phyloP scores from a whole-genome alignment of 768 basidiomycete species.

The Boletus vinaceobasis region DNA sequence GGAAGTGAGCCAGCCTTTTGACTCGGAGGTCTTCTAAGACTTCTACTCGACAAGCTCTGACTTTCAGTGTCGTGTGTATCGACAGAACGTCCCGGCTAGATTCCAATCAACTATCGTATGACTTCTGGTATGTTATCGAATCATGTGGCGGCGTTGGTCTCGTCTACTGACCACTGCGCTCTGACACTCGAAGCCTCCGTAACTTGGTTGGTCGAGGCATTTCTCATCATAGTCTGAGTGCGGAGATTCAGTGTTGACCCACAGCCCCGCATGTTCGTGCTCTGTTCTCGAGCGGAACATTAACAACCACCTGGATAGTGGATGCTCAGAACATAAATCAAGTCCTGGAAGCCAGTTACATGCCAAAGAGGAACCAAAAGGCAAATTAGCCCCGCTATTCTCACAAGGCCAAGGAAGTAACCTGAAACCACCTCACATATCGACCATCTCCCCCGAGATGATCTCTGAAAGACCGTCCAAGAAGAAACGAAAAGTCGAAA shows the following conservation, averaged over 20 bases:
- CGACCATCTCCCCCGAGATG: constrained; percentile 9
- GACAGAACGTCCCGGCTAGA: neutral
- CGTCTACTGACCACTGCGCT: neutral
- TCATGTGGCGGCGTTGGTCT: neutral
- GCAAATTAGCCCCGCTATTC: constrained; percentile 44
- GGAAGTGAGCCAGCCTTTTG: neutral
- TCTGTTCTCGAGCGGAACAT: constrained; percentile 41
- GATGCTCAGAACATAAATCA: constrained; percentile 32
- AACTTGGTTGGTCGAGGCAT: constrained; percentile 23
- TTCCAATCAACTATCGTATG: constrained; percentile 1
- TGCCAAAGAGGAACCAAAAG: constrained; percentile 15
- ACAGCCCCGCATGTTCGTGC: constrained; percentile 49
- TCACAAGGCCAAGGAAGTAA: constrained; percentile 17
- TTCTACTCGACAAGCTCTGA: neutral
- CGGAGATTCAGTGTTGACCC: neutral
- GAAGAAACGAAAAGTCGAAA: constrained; percentile 31
- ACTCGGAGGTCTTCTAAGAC: neutral
- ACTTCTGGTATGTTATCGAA: constrained; percentile 12
- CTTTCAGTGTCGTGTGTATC: neutral
- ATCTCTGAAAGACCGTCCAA: constrained; percentile 12
- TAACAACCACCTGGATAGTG: constrained; percentile 51
- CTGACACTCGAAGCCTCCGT: constrained; percentile 7
- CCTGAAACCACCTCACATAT: constrained; percentile 7
- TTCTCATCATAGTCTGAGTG: neutral
- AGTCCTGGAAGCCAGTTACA: neutral